Base-by-base conservation (phyloP, 352 stramenopile species). In the Phytophthora hybrid region DNA sequence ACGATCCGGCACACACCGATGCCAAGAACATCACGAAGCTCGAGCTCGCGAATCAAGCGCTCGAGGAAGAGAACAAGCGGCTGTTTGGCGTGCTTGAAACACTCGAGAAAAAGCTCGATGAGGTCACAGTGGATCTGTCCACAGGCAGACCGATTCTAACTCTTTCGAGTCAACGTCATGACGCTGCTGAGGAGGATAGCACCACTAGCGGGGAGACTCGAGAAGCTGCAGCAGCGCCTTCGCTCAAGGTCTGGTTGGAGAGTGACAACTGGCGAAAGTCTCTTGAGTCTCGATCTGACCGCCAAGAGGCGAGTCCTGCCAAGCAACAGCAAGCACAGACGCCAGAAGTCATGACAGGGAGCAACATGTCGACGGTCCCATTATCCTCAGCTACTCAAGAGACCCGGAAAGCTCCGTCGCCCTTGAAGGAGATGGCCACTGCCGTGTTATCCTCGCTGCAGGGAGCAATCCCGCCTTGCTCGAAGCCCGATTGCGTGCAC, bases 191-290 rank as follows among this genome's bases (percentile, higher is more conserved):
- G 51, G 46, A 41, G 1, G 41, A 74, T 34, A 56, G 29, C 14
- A 14, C 44, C 19, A 10, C 11, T 53, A 37, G 13, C 7, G 59
- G 32, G 23, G 59, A 63, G 23, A 61, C 19, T 44, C 63, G 44
- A 31, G 62, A 77, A 59, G 54, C 59, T 68, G 69, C 73, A 29
- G 68, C 69, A 29, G 37, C 37, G 37, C 69, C 69, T 59, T 80
- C 82, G 4, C 72, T 90, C 32, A 89, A 90, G 59, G 74, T 84
- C n/a, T 92, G 82, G 83, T 26, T 92, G 9, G 76, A 85, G 56
- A 85, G 76, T 41, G 83, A 89, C 41, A 84, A 70, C 19, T 88
- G 81, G 79, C 57, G 75, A 63, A 70, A 85, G 44, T 71, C 76
- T 6, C 56, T 85, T 9, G 74, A 81, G 57, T 55, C 57, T 19